phyloP scores from a whole-genome alignment of 345 rosid species.

The Acer yangbiense region DNA sequence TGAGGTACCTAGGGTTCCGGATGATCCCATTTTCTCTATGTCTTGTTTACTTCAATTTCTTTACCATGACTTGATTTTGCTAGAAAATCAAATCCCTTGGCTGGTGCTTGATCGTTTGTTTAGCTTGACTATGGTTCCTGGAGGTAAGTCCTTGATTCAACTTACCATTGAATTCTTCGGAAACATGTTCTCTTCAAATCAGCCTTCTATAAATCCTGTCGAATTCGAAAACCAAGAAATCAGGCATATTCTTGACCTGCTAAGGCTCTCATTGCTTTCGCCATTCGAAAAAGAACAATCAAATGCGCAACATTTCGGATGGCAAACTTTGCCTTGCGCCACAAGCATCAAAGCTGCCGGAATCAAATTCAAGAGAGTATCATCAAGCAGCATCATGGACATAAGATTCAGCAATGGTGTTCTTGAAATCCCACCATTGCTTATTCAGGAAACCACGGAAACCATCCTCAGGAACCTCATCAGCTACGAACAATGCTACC shows the following conservation, averaged over 20 bases:
- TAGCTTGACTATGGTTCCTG: not conserved
- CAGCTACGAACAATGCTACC: slow-evolving; percentile 22
- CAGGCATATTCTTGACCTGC: slow-evolving; percentile 30
- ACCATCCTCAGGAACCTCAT: slow-evolving; percentile 21
- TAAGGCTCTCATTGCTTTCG: slow-evolving; percentile 18
- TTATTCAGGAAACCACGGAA: slow-evolving; percentile 19
- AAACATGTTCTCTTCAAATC: not conserved
- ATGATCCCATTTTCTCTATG: slow-evolving; percentile 34
- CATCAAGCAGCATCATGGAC: slow-evolving; percentile 20
- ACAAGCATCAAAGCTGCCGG: slow-evolving; percentile 22
- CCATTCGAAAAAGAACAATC: slow-evolving; percentile 4
- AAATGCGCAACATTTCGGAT: not conserved
- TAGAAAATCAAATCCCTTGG: slow-evolving; percentile 38
- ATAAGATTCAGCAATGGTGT: slow-evolving; percentile 2
- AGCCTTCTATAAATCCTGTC: not conserved
- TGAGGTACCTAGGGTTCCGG: not conserved
- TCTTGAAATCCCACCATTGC: slow-evolving; percentile 19
- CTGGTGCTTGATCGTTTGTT: slow-evolving; percentile 30
- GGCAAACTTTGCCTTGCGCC: slow-evolving; percentile 18
- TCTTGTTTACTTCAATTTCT: slow-evolving; percentile 31
- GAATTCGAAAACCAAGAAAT: not conserved
- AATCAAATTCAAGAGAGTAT: not conserved
- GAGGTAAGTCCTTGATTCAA: slow-evolving; percentile 5
- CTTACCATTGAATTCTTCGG: slow-evolving; percentile 20
- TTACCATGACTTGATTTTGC: slow-evolving; percentile 39